These are phyloP conservation scores for Rhododendron kiyosumense DNA, from an alignment of 148 eudicot genomes.

Conservation along the genomic window DNA sequence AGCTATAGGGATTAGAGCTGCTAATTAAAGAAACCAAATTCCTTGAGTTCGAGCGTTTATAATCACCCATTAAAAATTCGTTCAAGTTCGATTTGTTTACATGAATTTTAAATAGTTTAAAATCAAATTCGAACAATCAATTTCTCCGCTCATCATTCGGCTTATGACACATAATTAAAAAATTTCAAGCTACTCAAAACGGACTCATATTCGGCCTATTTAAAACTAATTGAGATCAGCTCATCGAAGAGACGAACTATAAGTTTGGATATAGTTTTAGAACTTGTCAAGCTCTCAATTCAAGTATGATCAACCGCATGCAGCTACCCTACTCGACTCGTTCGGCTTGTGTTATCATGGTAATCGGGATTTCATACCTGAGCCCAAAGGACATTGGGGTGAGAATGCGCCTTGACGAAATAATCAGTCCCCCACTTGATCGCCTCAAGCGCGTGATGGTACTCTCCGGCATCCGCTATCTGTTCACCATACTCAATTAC, in stretches of 20 bases:
- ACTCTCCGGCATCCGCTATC: slow-evolving; percentile 13
- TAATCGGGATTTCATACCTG: slow-evolving; percentile 35
- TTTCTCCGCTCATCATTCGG: no score
- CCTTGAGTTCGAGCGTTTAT: background rate
- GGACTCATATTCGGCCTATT: no score
- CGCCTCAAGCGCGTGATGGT: slow-evolving; percentile 46
- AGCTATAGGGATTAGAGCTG: background rate
- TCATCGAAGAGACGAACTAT: no score
- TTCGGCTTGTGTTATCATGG: no score
- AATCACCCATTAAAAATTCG: background rate
- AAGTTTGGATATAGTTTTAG: no score
- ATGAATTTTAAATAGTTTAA: no score
- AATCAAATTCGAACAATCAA: background rate
- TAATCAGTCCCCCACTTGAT: slow-evolving; percentile 89
- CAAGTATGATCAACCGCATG: background rate
- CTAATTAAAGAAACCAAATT: background rate
- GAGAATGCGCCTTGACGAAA: slow-evolving; percentile 63
- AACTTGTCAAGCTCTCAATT: no score
- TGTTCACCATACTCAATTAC: slow-evolving; percentile 35
- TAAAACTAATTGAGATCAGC: no score
- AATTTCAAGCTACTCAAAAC: no score
- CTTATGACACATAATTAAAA: no score
- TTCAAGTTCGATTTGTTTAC: no score
- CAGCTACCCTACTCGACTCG: background rate
- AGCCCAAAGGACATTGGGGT: slow-evolving; percentile 67